Percentiles rank a stretch among this genome's conserved stretches.
Evolutionary conservation across 2,329 filamentous ascomycete species (phyloP).

Genomic region (Aspergillus sp.): DNA sequence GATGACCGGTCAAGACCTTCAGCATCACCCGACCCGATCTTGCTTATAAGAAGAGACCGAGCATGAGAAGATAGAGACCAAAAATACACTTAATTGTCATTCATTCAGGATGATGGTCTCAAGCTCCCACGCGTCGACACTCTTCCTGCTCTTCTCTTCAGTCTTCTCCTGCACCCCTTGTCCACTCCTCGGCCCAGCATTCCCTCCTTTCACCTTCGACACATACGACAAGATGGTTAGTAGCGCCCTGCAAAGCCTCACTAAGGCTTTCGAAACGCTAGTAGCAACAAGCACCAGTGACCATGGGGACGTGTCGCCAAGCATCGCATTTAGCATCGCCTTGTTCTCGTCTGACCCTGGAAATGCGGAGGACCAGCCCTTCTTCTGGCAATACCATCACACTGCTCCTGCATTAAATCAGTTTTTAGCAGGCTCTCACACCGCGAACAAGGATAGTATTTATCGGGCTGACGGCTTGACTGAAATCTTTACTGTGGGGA

Average conservation of each 20-base stretch:
- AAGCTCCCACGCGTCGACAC: neutral
- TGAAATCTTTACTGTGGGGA: slow-evolving; percentile 45
- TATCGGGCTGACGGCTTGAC: slow-evolving; percentile 42
- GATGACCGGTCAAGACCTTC: neutral
- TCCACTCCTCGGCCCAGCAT: slow-evolving; percentile 27
- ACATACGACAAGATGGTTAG: slow-evolving; percentile 13
- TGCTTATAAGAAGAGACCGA: neutral
- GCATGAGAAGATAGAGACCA: neutral
- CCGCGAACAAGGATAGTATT: slow-evolving; percentile 27
- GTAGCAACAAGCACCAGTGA: slow-evolving; percentile 11
- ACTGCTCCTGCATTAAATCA: slow-evolving; percentile 23
- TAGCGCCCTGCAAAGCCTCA: slow-evolving; percentile 10
- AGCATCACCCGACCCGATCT: neutral
- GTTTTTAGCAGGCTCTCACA: neutral
- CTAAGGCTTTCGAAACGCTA: neutral
- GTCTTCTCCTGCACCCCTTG: slow-evolving; percentile 27
- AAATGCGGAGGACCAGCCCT: slow-evolving; percentile 18
- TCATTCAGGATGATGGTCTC: neutral
- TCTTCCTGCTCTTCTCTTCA: neutral
- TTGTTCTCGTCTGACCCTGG: slow-evolving; percentile 28
- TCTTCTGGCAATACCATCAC: slow-evolving; percentile 31
- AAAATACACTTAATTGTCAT: neutral
- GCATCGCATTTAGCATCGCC: slow-evolving; percentile 29
- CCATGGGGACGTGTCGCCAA: slow-evolving; percentile 23
- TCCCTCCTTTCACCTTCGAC: slow-evolving; percentile 23